Evolutionary conservation across 1,284 basidiomycete species (phyloP), one percentile per base, ranked within the genome.

Genomic region (Leccinum subrobustum): DNA sequence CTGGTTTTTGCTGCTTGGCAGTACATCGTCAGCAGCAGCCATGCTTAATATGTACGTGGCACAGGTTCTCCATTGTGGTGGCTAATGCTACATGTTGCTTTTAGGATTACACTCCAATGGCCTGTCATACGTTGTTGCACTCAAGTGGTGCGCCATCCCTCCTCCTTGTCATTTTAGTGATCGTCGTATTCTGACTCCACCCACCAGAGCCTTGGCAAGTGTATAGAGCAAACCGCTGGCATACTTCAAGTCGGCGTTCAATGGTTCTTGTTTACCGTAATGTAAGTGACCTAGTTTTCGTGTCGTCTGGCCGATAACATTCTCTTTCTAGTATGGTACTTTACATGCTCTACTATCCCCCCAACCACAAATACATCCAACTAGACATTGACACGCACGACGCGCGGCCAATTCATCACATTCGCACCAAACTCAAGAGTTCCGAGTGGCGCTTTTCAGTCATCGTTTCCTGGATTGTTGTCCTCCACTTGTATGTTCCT

Each of bases 1-100:
- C 57, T 92, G 92, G 87, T 99, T 93, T 73, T 78, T 98, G n/a
- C 81, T 98, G 2, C 83, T 98, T 0, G 97, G 97, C 9, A 91
- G 92, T 60, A 96, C 93, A 1, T 91, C 90, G 9, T 84, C 86
- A 14, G 89, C 91, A 1, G 87, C 91, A 1, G 89, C 84, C 0
- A 84, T 94, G 83, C 78, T 95, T 56, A 95, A 95, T 72, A 86
- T 96, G 85, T 91, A 67, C 55, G 85, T 59, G 6, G 8, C 12
- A 1, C 20, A 4, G 3, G 6, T 25, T 57, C 2, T 54, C 31
- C 20, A 27, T 54, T 5, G 6, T 33, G 4, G 16, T n/a, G 47
- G 27, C 20, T 58, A 6, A 57, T 44, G 23, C 18, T 54, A 23
- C 0, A 23, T 23, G 6, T 52, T 6, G 14, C 5, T 27, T 52